Evolutionary conservation across 2,329 filamentous ascomycete genomes (phyloP), one percentile per base, ranked within the genome.

Genomic region (Arthroderma sp.): DNA sequence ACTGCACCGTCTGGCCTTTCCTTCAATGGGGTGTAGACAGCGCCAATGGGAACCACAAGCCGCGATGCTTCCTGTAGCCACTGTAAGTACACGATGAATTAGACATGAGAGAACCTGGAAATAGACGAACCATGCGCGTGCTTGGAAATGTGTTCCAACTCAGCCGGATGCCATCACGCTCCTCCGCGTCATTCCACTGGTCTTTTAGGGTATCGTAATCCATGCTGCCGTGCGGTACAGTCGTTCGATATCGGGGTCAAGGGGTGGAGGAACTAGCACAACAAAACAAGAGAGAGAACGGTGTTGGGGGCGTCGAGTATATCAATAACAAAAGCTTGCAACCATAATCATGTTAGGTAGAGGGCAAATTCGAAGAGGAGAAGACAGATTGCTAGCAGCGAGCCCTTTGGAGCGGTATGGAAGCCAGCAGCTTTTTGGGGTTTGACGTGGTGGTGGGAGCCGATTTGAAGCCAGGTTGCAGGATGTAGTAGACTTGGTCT

Each of bases 101-200:
- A 35, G 33, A 37, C 13, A 4, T 2, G 11, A 5, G 17, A 15
- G 17, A 33, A 47, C 41, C 41, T 23, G 23, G 13, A 47, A 28
- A 54, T 35, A 43, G 44, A 75, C 81, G 66, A 66, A 89, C 91
- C 90, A 98, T 96, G 71, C 93, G 89, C 68, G 91, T 91, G 77
- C 91, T 96, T 54, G 93, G 93, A 69, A 98, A 95, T 61, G 94
- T 94, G 72, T 98, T 98, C 93, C 93, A 98, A 75, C 91, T 96
- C 64, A 98, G 80, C 62, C 93, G 85, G 68, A 97, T 83, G 61
- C 93, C 93, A 83, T 98, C 93, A 65, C 88, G 85, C 69, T 98
- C 93, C 77, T 98, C 93, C 59, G 95, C 85, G 72, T 96, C 90
- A 68, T 86, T 89, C 91, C 91, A 96, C 77, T 91, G 87, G 75